These are phyloP conservation scores for Margaritispora aquatica DNA, from an alignment of 495 filamentous ascomycete genomes.

Conservation along the genomic window DNA sequence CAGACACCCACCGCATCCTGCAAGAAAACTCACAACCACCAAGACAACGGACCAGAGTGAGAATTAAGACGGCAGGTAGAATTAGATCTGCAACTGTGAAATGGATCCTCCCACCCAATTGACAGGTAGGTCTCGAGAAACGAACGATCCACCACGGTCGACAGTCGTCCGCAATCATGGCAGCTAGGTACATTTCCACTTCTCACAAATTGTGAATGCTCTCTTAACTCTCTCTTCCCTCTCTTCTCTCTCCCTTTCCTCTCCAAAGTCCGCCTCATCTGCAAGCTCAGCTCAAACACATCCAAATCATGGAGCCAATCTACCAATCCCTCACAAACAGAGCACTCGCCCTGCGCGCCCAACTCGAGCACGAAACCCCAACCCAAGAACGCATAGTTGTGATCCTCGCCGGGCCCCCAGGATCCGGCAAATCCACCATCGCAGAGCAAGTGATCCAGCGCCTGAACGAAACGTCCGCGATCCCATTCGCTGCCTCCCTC, in stretches of 20 bases:
- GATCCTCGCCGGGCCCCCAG: constrained; percentile 33
- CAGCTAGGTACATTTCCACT: neutral
- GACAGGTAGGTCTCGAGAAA: neutral
- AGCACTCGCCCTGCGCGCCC: neutral
- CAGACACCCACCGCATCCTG: neutral
- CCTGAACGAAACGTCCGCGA: constrained; percentile 23
- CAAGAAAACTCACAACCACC: neutral
- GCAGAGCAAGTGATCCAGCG: constrained; percentile 14
- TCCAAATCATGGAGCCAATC: constrained; percentile 15
- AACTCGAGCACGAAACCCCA: neutral
- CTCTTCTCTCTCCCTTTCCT: neutral
- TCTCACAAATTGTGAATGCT: too few species aligned
- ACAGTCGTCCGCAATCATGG: neutral
- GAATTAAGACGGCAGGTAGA: too few species aligned
- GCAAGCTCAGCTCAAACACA: neutral
- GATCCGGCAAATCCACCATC: constrained; percentile 41
- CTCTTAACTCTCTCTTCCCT: too few species aligned
- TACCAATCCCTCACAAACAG: constrained; percentile 17
- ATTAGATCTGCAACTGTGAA: neutral
- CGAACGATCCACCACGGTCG: neutral
- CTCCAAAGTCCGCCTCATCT: neutral
- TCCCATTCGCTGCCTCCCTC: constrained; percentile 23
- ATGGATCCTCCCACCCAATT: neutral
- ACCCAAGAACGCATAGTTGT: constrained; percentile 1
- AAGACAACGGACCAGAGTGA: too few species aligned